phyloP scores from a whole-genome alignment of 1,284 basidiomycete species.

The Ceratobasidium sp. region DNA sequence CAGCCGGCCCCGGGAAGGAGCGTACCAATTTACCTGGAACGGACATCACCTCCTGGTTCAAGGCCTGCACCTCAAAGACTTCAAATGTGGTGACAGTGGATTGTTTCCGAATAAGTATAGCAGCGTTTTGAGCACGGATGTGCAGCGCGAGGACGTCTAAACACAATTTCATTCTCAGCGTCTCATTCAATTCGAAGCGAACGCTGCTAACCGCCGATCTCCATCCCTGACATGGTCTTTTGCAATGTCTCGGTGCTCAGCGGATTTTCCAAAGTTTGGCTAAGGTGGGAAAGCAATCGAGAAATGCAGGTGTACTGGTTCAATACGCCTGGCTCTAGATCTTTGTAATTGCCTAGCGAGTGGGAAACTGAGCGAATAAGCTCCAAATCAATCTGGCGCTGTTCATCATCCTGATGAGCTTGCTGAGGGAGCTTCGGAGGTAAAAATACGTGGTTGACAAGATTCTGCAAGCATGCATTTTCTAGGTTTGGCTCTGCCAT shows the following conservation, averaged over 20 bases:
- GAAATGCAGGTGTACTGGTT: background rate
- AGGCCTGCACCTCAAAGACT: constrained; percentile 58
- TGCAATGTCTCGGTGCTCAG: background rate
- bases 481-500: no score
- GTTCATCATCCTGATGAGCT: constrained; percentile 36
- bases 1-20: constrained; percentile 53
- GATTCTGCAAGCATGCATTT: background rate
- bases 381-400: background rate
- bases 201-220: background rate
- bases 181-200: background rate
- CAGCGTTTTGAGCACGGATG: constrained; percentile 60
- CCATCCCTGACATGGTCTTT: background rate
- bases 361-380: background rate
- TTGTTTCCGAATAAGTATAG: constrained; percentile 55
- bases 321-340: background rate
- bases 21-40: constrained; percentile 56
- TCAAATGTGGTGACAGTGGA: constrained; percentile 53
- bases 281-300: background rate
- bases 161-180: background rate
- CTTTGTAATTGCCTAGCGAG: background rate
- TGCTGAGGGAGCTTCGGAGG: constrained; percentile 58
- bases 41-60: constrained; percentile 53
- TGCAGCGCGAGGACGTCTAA: constrained; percentile 54
- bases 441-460: constrained; percentile 58
- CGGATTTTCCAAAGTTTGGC: background rate